These are phyloP conservation scores for Saturnispora sekii DNA, from an alignment of 805 yeast species.

Conservation along the genomic window DNA sequence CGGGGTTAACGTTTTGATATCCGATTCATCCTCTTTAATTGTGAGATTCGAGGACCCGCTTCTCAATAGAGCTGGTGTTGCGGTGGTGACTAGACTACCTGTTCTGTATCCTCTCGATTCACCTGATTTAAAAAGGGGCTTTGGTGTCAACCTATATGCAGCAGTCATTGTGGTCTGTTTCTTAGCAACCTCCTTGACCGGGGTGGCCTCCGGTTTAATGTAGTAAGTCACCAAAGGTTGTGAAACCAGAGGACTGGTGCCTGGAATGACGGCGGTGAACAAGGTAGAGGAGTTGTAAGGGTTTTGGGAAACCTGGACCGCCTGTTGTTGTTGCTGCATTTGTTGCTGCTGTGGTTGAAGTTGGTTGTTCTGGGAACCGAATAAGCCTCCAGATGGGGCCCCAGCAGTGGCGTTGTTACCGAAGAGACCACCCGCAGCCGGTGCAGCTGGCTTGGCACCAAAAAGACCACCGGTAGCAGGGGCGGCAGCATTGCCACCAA, in stretches of 20 bases:
- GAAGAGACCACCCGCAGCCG: slow-evolving; percentile 22
- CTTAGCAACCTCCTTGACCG: slow-evolving; percentile 37
- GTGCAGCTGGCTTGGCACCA: slow-evolving; percentile 16
- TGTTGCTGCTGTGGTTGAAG: slow-evolving; percentile 19
- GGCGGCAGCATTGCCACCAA: slow-evolving; percentile 12
- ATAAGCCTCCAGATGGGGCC: slow-evolving; percentile 21
- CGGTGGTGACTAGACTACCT: slow-evolving; percentile 19
- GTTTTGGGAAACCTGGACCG: slow-evolving; percentile 33
- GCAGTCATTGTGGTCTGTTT: slow-evolving; percentile 51
- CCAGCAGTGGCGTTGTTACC: slow-evolving; percentile 14
- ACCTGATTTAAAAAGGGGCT: slow-evolving; percentile 37
- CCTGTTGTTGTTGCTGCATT: slow-evolving; percentile 19
- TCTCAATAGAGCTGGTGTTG: slow-evolving; percentile 12
- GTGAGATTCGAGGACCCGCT: not conserved
- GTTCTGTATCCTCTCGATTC: slow-evolving; percentile 17
- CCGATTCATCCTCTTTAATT: slow-evolving; percentile 3
- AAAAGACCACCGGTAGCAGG: slow-evolving; percentile 28
- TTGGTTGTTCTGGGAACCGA: slow-evolving; percentile 13
- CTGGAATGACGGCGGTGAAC: slow-evolving; percentile 34
- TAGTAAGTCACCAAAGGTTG: slow-evolving; percentile 33
- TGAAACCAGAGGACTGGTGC: slow-evolving; percentile 16
- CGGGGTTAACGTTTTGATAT: not conserved
- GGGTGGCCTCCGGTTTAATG: slow-evolving; percentile 43
- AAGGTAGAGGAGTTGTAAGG: slow-evolving; percentile 79
- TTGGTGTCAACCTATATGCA: slow-evolving; percentile 58